Conservation (phyloP, 2,329 filamentous ascomycete genomes). For the Cadophora sp. region DNA sequence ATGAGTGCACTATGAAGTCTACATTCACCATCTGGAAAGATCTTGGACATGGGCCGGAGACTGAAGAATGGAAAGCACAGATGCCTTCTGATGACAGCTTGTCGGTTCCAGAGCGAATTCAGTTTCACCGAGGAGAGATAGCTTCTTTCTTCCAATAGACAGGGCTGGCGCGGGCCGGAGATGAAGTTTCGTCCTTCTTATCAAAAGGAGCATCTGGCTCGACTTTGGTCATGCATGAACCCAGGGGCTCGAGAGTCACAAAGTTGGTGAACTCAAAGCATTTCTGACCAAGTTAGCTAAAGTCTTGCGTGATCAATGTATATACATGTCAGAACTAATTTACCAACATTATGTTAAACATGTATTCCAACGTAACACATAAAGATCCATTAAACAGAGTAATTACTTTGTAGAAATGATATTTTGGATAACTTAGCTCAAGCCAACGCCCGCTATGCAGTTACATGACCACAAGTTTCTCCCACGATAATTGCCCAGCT, state of each 20-base stretch:
- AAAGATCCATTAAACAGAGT: too few relatives aligned
- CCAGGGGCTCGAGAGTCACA: not conserved
- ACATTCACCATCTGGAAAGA: not conserved
- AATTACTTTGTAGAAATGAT: not conserved
- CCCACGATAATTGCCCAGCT: not conserved
- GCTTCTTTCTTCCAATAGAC: not conserved
- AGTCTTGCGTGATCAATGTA: not conserved
- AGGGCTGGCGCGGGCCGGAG: too few relatives aligned
- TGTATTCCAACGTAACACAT: too few relatives aligned
- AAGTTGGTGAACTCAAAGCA: not conserved
- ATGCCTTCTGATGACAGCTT: not conserved
- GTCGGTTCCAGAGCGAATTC: not conserved
- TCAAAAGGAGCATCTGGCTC: not conserved
- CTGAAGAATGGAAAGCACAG: not conserved
- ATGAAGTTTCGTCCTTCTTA: not conserved
- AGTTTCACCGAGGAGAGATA: not conserved
- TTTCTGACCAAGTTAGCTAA: not conserved
- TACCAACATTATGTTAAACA: too few relatives aligned
- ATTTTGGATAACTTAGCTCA: not conserved
- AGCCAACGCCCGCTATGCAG: conserved; percentile 12
- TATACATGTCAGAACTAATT: not conserved
- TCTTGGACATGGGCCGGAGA: not conserved
- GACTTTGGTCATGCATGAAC: not conserved
- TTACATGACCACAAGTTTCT: not conserved
- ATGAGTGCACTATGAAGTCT: not conserved